Conservation (phyloP, 345 rosid species). For the Salix brachista region DNA sequence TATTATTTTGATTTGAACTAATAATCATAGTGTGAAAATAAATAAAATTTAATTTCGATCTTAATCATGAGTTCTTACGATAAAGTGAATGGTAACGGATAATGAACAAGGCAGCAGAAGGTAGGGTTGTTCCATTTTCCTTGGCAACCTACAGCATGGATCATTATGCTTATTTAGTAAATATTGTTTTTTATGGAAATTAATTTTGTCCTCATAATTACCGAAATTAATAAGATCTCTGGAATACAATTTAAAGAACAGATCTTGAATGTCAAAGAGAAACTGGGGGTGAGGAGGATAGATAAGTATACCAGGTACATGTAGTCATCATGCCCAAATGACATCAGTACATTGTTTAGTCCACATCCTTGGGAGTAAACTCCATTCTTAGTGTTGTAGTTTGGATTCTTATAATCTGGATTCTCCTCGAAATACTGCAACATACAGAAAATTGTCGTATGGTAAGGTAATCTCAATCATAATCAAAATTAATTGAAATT, state of each 20-base stretch:
- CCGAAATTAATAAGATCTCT: too few species aligned
- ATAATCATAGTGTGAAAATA: too few species aligned
- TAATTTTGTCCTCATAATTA: too few species aligned
- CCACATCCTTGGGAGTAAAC: constrained; percentile 68
- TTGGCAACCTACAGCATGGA: constrained; percentile 56
- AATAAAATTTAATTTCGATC: neutral
- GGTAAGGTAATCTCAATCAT: too few species aligned
- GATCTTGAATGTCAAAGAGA: too few species aligned
- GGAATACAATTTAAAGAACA: too few species aligned
- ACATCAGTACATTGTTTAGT: constrained; percentile 55
- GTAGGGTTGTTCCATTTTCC: constrained; percentile 65
- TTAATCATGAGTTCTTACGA: constrained; percentile 33
- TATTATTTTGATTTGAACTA: too few species aligned
- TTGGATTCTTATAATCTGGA: constrained; percentile 42
- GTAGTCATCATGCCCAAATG: constrained; percentile 89
- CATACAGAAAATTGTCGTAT: too few species aligned
- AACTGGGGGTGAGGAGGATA: too few species aligned
- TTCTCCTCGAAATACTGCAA: constrained; percentile 61
- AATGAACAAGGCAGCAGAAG: constrained; percentile 61
- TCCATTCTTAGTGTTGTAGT: constrained; percentile 57
- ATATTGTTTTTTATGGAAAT: too few species aligned
- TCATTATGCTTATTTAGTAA: neutral
- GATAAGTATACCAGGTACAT: constrained; percentile 56
- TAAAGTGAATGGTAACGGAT: constrained; percentile 76
- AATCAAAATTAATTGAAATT: too few species aligned